Conservation (phyloP, 2,329 filamentous ascomycete genomes). For the Colletotrichum magnum region DNA sequence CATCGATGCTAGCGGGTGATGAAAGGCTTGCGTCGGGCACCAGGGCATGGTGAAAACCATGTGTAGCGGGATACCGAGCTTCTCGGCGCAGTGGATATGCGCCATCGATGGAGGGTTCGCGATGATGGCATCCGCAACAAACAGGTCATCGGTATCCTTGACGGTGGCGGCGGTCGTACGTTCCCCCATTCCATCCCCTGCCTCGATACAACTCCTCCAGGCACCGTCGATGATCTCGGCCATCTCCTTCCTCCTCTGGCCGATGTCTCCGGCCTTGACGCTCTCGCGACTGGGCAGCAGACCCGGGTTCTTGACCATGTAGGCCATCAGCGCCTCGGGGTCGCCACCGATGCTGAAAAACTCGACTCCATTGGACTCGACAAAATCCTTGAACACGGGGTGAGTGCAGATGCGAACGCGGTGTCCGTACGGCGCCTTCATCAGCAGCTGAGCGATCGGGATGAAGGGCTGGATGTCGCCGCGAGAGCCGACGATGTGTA, state of each 20-base stretch:
- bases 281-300: constrained; percentile 54
- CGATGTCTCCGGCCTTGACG: constrained; percentile 53
- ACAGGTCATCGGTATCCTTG: constrained; percentile 52
- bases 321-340: constrained; percentile 62
- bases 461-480: constrained; percentile 66
- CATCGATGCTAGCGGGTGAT: constrained; percentile 76
- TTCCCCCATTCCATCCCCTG: constrained; percentile 50
- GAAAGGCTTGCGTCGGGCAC: constrained; percentile 78
- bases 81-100: constrained; percentile 66
- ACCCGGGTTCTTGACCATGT: constrained; percentile 58
- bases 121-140: constrained; percentile 69
- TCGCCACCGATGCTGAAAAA: constrained; percentile 72
- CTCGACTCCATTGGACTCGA: constrained; percentile 65
- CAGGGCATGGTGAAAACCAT: constrained; percentile 78
- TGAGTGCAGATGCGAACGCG: constrained; percentile 72
- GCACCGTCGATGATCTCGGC: constrained; percentile 54
- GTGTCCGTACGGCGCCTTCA: constrained; percentile 58
- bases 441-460: constrained; percentile 64
- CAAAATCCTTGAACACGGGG: constrained; percentile 66
- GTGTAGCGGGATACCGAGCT: constrained; percentile 63
- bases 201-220: constrained; percentile 55
- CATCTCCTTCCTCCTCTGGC: constrained; percentile 53
- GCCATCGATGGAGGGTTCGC: constrained; percentile 68
- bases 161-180: constrained; percentile 47
- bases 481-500: constrained; percentile 51